phyloP scores from a whole-genome alignment of 2,329 filamentous ascomycete genomes.

The Fusarium graminum region DNA sequence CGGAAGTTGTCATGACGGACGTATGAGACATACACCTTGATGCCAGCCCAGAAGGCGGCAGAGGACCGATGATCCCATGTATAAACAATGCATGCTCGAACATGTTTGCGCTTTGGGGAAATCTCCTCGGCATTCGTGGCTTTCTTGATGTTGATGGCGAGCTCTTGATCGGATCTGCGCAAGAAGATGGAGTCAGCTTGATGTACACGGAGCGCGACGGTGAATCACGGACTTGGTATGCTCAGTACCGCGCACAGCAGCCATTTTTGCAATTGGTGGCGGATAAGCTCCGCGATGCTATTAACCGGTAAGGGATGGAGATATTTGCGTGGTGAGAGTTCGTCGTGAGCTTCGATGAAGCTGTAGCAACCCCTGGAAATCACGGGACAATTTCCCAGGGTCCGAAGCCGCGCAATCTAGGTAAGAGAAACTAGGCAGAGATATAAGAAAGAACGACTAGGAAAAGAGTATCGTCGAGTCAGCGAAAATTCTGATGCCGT shows the following conservation, averaged over 20 bases:
- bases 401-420: constrained; percentile 37
- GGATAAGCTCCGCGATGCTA: constrained; percentile 34
- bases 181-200: constrained; percentile 32
- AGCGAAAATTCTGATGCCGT: constrained; percentile 7
- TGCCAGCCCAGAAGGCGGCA: constrained; percentile 93
- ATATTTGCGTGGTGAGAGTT: constrained; percentile 23
- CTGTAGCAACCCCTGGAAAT: constrained; percentile 44
- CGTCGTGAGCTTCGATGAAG: constrained; percentile 24
- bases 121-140: constrained; percentile 77
- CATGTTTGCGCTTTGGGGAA: constrained; percentile 87
- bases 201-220: constrained; percentile 11
- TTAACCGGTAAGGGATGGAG: constrained; percentile 10
- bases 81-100: constrained; percentile 97
- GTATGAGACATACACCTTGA: constrained; percentile 85
- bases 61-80: constrained; percentile 99
- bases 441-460: neutral
- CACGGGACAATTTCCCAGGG: constrained; percentile 46
- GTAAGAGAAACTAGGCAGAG: constrained; percentile 18
- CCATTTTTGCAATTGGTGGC: constrained; percentile 46
- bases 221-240: constrained; percentile 54
- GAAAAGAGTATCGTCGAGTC: constrained; percentile 6
- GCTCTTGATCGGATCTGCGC: constrained; percentile 74
- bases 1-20: constrained; percentile 13
- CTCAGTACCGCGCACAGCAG: constrained; percentile 53
- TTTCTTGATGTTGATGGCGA: constrained; percentile 78